Percentiles rank a stretch among this genome's conserved stretches.
These are phyloP conservation scores for Lyophyllum shimeji DNA, from an alignment of 768 basidiomycete genomes.

Conservation along the genomic window DNA sequence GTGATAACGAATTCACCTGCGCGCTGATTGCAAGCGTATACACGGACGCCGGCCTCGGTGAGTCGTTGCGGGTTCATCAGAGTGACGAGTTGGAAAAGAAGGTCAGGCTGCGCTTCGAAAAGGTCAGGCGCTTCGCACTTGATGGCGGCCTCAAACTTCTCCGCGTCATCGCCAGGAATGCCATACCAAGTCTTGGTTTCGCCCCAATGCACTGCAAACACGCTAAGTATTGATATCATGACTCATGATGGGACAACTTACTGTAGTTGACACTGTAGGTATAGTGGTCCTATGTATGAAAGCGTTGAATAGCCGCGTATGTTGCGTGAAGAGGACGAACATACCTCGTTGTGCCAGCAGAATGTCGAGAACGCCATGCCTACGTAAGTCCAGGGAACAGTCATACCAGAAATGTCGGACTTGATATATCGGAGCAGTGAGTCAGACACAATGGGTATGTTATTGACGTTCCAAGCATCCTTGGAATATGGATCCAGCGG, in stretches of 20 bases:
- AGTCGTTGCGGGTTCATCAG: slow-evolving; percentile 94
- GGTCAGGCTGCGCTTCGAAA: slow-evolving; percentile 95
- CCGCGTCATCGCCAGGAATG: slow-evolving; percentile 92
- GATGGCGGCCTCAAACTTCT: slow-evolving; percentile 95
- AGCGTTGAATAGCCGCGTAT: slow-evolving; percentile 5
- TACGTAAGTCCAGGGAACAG: slow-evolving; percentile 98
- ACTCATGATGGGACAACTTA: slow-evolving; percentile 38
- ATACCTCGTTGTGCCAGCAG: slow-evolving; percentile 98
- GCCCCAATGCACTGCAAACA: slow-evolving; percentile 88
- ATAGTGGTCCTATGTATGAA: slow-evolving; percentile 78
- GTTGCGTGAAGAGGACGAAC: slow-evolving; percentile 10
- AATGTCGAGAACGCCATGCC: slow-evolving; percentile 99
- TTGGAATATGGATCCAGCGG: slow-evolving; percentile 84
- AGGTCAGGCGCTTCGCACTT: slow-evolving; percentile 94
- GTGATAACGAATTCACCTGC: slow-evolving; percentile 98
- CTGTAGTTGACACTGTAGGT: slow-evolving; percentile 96
- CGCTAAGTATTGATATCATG: slow-evolving; percentile 13
- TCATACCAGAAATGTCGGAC: slow-evolving; percentile 99
- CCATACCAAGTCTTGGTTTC: slow-evolving; percentile 99
- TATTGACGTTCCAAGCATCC: slow-evolving; percentile 98
- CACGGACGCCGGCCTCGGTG: slow-evolving; percentile 84
- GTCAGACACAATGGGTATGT: slow-evolving; percentile 89
- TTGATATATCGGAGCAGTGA: slow-evolving; percentile 97
- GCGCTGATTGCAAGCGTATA: slow-evolving; percentile 93
- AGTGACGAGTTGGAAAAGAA: slow-evolving; percentile 96